phyloP scores from a whole-genome alignment of 176 grass and related monocot species.

The Melocanna baccifera region DNA sequence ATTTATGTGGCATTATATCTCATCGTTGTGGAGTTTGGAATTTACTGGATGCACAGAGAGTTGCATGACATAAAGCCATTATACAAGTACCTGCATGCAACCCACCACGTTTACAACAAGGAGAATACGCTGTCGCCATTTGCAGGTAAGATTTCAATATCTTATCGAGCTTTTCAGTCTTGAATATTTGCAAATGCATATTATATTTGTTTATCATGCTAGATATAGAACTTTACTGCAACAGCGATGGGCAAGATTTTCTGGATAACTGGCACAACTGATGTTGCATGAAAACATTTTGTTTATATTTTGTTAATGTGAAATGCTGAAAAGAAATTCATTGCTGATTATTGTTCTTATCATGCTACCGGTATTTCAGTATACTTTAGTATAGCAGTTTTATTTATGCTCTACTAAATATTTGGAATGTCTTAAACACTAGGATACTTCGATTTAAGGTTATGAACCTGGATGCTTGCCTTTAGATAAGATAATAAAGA shows the following conservation, averaged over 20 bases:
- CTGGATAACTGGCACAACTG: not conserved
- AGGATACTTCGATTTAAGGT: not conserved
- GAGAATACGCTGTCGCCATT: constrained; percentile 95
- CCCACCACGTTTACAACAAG: constrained; percentile 99
- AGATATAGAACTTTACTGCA: not conserved
- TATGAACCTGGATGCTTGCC: not conserved
- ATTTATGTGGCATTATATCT: constrained; percentile 64
- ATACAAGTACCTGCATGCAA: constrained; percentile 87
- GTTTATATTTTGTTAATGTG: not conserved
- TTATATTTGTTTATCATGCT: not conserved
- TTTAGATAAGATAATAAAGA: not conserved
- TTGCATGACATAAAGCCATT: constrained; percentile 98
- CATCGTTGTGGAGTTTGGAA: constrained; percentile 74
- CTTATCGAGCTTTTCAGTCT: not conserved
- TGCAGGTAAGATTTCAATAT: constrained; percentile 53
- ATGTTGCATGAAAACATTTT: not conserved
- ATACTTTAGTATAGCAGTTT: not conserved
- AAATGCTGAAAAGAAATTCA: not conserved
- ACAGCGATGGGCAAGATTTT: not conserved
- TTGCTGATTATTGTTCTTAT: not conserved
- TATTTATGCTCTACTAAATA: not conserved
- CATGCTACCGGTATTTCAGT: not conserved
- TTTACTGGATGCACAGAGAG: constrained; percentile 99
- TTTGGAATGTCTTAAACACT: not conserved
- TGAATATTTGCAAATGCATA: not conserved